Conservation (phyloP, 495 filamentous ascomycete genomes). For the Trichoderma asperelloides region DNA sequence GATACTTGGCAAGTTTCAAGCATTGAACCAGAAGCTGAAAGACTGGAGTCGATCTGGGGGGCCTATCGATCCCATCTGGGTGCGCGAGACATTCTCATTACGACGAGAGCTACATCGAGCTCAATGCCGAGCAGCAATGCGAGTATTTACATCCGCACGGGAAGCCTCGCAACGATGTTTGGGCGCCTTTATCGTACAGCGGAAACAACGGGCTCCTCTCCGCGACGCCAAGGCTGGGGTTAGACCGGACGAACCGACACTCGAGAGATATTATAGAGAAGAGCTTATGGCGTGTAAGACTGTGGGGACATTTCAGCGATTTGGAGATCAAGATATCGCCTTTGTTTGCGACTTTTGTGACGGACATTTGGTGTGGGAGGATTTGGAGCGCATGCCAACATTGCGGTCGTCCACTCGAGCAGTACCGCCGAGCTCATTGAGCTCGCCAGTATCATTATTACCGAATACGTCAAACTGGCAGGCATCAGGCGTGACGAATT, state of each 20-base stretch:
- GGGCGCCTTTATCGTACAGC: constrained; percentile 35
- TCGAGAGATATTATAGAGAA: constrained; percentile 21
- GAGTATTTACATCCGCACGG: constrained; percentile 32
- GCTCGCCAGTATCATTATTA: constrained; percentile 21
- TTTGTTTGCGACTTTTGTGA: constrained; percentile 44
- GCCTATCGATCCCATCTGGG: constrained; percentile 37
- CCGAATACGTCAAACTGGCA: constrained; percentile 16
- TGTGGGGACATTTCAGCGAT: constrained; percentile 32
- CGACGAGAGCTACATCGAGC: constrained; percentile 35
- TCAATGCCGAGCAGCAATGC: constrained; percentile 37
- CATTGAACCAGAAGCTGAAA: constrained; percentile 31
- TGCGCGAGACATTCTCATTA: constrained; percentile 30
- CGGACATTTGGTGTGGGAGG: constrained; percentile 38
- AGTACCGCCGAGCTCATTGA: constrained; percentile 16
- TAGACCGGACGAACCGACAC: constrained; percentile 14
- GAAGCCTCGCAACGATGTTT: constrained; percentile 30
- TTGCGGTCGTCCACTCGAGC: constrained; percentile 18
- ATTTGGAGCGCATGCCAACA: constrained; percentile 32
- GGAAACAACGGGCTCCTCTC: constrained; percentile 22
- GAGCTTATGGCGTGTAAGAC: constrained; percentile 31
- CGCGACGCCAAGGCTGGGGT: constrained; percentile 10
- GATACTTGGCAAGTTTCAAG: constrained; percentile 28
- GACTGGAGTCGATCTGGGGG: constrained; percentile 36
- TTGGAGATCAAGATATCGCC: constrained; percentile 33
- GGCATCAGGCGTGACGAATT: constrained; percentile 14